Evolutionary conservation across 2,329 filamentous ascomycete genomes (phyloP), one percentile per base, ranked within the genome.

Genomic region (Diaporthe sp.): DNA sequence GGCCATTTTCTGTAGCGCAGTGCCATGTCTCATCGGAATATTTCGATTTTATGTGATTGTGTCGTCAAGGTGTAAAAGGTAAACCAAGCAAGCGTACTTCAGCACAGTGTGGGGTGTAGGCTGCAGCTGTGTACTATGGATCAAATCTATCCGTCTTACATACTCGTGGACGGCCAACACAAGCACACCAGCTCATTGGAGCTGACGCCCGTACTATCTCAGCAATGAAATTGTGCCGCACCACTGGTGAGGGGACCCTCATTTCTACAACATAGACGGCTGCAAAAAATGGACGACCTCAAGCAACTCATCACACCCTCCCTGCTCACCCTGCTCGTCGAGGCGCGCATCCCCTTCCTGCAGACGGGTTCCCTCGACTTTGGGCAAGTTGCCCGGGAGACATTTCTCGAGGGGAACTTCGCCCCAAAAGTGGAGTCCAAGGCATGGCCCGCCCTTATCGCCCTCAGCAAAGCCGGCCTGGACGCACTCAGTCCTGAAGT

Each of bases 401-500:
- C 47, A 12, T 71, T 75, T 20, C 28, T n/a, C 25, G 55, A 34
- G 7, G 8, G 20, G 2, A 31, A 53, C 3, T 75, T 63, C 44
- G n/a, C 12, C 31, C 34, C 53, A 2, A 31, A 22, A 15, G 37
- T 63, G 10, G 34, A 60, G 31, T 3, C 55, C 15, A 55, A 15
- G n/a, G 49, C 58, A 47, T 80, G 77, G 77, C 78, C 78, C 0
- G 76, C 72, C 37, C 77, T 81, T 25, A 65, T 78, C 31, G 76
- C 72, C 22, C 78, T 82, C 47, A 80, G 78, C 76, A 76, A 79
- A 44, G 71, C 80, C 57, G 76, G 78, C 12, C 71, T 80, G 5
- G 78, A 81, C 55, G 68, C 76, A 37, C 76, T 81, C 44, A 74
- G 15, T 6, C 79, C 79, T 1, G 79, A 82, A 65, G 31, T 25